Evolutionary conservation across 352 stramenopile genomes (phyloP), one percentile per base, ranked within the genome.

Genomic region (Phytophthora hibernalis): DNA sequence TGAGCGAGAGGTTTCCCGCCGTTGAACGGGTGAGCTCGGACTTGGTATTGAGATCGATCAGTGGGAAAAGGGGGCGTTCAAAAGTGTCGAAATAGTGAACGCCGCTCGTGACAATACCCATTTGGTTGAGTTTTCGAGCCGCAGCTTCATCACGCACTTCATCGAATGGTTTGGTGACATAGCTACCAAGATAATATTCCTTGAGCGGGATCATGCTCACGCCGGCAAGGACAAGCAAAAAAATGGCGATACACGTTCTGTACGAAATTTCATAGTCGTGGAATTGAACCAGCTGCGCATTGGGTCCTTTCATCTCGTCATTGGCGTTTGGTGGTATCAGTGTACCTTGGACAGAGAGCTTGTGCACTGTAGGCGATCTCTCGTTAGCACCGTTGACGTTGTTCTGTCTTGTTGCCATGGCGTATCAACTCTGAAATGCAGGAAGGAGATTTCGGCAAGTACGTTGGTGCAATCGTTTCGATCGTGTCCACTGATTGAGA

Each of bases 61-160:
- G 56, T 16, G 71, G 67, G 28, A 82, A 44, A 0, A 49, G 52
- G 0, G 60, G 24, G 2, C 63, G 74, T 3, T 63, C 54, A 38
- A 79, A 82, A 12, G 70, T 79, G 55, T 78, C 71, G 30, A 70
- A 77, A 37, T 72, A 76, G 57, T 82, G 74, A 10, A 78, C 54
- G 0, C 65, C 63, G 26, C 69, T 78, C 21, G 70, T 76, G 31
- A 78, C 56, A 26, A 74, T 53, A 16, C 54, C 63, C 22, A 82
- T 50, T 44, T 67, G 56, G 40, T 73, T 68, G 22, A 77, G 65
- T 54, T 77, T 73, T 15, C 72, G 56, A 8, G 64, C 72, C 13
- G 65, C 75, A 18, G 61, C 54, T 22, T 79, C 65, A 43, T 83
- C 72, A 10, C 75, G 55, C 22, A 83, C 61, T 61, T 83, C 75